These are phyloP conservation scores for Caloboletus inedulis DNA, from an alignment of 1,284 basidiomycete genomes.

Conservation along the genomic window DNA sequence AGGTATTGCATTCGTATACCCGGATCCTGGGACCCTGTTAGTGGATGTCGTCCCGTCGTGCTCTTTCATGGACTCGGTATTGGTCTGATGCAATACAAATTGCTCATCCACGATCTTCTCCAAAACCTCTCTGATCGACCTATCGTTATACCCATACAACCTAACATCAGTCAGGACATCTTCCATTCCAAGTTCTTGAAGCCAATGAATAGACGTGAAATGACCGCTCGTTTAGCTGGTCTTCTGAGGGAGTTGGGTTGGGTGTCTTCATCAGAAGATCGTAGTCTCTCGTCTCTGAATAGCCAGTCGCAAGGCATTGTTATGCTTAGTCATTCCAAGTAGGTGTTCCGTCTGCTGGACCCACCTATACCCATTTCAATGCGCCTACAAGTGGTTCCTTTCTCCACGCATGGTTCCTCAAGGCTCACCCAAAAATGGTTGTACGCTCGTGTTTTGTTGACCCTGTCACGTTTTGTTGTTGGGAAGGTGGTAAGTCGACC, in stretches of 20 bases:
- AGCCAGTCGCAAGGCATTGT: slow-evolving; percentile 52
- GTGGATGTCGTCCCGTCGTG: slow-evolving; percentile 66
- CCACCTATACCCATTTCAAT: slow-evolving; percentile 11
- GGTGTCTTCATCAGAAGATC: slow-evolving; percentile 37
- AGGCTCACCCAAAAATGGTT: slow-evolving; percentile 67
- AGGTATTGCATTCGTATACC: slow-evolving; percentile 79
- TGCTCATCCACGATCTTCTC: slow-evolving; percentile 49
- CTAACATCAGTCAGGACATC: slow-evolving; percentile 81
- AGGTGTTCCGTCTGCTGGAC: slow-evolving; percentile 25
- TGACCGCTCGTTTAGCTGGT: slow-evolving; percentile 54
- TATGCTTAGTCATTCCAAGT: slow-evolving; percentile 88
- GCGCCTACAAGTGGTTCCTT: slow-evolving; percentile 58
- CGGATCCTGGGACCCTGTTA: slow-evolving; percentile 53
- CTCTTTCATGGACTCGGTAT: slow-evolving; percentile 88
- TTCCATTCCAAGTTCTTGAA: slow-evolving; percentile 71
- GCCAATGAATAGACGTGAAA: slow-evolving; percentile 64
- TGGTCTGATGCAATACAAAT: slow-evolving; percentile 67
- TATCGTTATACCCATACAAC: slow-evolving; percentile 76
- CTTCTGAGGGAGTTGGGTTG: slow-evolving; percentile 68
- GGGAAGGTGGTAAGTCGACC: slow-evolving; percentile 71
- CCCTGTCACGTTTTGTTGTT: slow-evolving; percentile 84
- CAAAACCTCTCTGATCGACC: slow-evolving; percentile 64
- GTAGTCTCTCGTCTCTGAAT: slow-evolving; percentile 2
- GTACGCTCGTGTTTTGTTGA: slow-evolving; percentile 84
- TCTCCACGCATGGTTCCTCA: slow-evolving; percentile 81